Conservation (phyloP, 208 protist genomes). For the Leishmania martiniquensis region DNA sequence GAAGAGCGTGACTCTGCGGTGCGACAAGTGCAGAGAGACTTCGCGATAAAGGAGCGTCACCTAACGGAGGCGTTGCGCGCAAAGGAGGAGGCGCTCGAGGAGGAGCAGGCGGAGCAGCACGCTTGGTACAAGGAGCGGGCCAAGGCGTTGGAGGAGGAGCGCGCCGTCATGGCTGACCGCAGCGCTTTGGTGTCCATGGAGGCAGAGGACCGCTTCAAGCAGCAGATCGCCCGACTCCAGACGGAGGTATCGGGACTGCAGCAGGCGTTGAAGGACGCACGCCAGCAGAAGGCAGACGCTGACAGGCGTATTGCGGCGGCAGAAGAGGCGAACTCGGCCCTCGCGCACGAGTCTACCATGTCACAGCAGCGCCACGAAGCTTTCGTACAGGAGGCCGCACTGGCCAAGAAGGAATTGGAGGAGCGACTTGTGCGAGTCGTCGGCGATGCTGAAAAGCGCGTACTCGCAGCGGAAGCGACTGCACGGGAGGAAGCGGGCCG, state of each 20-base stretch:
- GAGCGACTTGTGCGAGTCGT: constrained; percentile 36
- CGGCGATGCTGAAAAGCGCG: constrained; percentile 40
- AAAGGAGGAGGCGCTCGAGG: constrained; percentile 54
- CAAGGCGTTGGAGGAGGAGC: constrained; percentile 51
- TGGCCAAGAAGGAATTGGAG: constrained; percentile 35
- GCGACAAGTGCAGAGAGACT: constrained; percentile 46
- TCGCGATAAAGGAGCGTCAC: constrained; percentile 58
- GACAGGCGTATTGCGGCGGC: constrained; percentile 23
- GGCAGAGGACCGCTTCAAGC: constrained; percentile 43
- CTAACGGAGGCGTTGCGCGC: constrained; percentile 40
- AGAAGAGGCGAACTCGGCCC: constrained; percentile 33
- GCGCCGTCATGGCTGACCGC: constrained; percentile 38
- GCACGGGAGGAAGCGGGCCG: constrained; percentile 55
- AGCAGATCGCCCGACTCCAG: constrained; percentile 56
- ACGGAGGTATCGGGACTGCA: constrained; percentile 37
- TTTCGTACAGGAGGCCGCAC: constrained; percentile 32
- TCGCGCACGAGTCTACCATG: constrained; percentile 43
- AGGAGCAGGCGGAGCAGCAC: constrained; percentile 67
- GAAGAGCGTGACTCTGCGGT: constrained; percentile 51
- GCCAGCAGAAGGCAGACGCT: constrained; percentile 33
- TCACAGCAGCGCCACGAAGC: constrained; percentile 39
- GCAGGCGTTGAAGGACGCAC: constrained; percentile 29
- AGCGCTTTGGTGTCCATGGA: constrained; percentile 31
- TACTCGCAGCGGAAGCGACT: constrained; percentile 54
- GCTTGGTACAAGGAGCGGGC: constrained; percentile 57